Evolutionary conservation across 192 early-diverging fungal genomes (phyloP).

Genomic region (Linnemannia hyalina): DNA sequence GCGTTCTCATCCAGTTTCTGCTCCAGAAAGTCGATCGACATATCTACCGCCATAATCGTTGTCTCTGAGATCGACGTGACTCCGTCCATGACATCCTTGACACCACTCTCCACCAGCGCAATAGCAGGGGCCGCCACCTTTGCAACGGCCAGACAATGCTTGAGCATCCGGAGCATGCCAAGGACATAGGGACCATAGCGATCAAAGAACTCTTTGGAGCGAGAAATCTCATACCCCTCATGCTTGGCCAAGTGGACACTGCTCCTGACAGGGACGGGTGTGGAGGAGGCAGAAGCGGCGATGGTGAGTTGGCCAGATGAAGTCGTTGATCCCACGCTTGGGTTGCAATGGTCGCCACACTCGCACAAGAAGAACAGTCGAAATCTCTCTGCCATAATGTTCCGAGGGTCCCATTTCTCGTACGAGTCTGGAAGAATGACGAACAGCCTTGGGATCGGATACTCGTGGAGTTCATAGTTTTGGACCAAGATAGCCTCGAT

Average conservation of each 20-base stretch:
- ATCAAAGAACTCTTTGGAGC: conserved; percentile 19
- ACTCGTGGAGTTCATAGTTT: conserved; percentile 23
- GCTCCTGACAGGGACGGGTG: background rate
- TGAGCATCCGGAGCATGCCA: background rate
- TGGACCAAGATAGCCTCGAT: conserved; percentile 17
- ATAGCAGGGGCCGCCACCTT: background rate
- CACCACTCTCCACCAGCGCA: background rate
- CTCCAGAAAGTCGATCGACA: conserved; percentile 9
- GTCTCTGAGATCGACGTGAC: background rate
- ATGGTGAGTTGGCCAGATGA: background rate
- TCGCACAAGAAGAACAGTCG: background rate
- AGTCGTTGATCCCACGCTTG: background rate
- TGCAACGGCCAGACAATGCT: background rate
- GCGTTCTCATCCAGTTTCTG: background rate
- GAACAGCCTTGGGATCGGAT: conserved; percentile 15
- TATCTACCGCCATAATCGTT: background rate
- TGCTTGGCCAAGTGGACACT: conserved; percentile 9
- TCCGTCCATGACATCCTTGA: background rate
- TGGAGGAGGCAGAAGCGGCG: too few species aligned
- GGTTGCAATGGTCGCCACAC: background rate
- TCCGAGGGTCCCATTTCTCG: background rate
- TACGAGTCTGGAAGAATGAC: conserved; percentile 15
- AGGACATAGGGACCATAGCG: conserved; percentile 14
- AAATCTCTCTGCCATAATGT: background rate
- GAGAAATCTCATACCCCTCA: conserved; percentile 1